These are phyloP conservation scores for Cladosporium sp. DNA, from an alignment of 2,329 filamentous ascomycete genomes.

Conservation along the genomic window DNA sequence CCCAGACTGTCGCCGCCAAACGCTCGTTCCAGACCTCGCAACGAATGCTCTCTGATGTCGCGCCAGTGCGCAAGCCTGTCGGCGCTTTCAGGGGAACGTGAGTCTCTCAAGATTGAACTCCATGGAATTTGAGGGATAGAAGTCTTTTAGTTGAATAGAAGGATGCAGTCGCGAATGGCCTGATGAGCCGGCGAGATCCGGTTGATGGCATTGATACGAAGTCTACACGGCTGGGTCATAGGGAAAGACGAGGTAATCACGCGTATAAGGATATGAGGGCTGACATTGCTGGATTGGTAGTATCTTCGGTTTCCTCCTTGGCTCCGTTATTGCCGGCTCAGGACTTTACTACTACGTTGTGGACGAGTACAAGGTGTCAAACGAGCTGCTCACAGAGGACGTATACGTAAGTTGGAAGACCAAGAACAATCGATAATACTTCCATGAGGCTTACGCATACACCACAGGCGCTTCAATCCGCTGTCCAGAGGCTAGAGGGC, in stretches of 20 bases:
- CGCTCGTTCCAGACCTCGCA: constrained; percentile 36
- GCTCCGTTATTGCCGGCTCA: constrained; percentile 71
- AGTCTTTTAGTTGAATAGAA: neutral
- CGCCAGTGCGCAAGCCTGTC: constrained; percentile 61
- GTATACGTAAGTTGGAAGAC: constrained; percentile 71
- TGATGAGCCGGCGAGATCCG: neutral
- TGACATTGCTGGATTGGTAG: constrained; percentile 44
- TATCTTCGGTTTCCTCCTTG: constrained; percentile 86
- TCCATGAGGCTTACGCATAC: neutral
- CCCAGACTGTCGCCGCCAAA: constrained; percentile 10
- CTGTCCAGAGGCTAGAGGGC: constrained; percentile 78
- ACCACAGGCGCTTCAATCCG: constrained; percentile 73
- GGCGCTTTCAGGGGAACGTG: constrained; percentile 70
- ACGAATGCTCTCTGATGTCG: constrained; percentile 14
- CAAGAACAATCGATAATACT: neutral
- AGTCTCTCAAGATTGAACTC: constrained; percentile 32
- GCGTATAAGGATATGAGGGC: neutral
- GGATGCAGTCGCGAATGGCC: neutral
- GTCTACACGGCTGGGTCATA: neutral
- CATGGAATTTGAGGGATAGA: neutral
- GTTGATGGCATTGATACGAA: neutral
- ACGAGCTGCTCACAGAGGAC: constrained; percentile 89
- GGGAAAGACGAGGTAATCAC: neutral
- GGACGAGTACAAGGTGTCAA: constrained; percentile 88
- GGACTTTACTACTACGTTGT: constrained; percentile 90